Conservation (phyloP, 148 eudicot genomes). For the Polygonum maritimum region DNA sequence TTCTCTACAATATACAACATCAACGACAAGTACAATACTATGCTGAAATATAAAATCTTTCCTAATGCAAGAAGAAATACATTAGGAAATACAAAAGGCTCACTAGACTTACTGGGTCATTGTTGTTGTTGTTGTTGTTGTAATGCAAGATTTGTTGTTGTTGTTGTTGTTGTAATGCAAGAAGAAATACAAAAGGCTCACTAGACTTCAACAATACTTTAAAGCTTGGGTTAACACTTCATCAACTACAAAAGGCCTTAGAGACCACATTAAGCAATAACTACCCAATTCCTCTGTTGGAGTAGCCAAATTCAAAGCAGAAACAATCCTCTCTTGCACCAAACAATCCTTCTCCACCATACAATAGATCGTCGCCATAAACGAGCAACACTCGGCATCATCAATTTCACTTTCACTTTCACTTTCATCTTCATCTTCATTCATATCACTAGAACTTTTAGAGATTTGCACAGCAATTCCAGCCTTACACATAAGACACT, state of each 20-base stretch:
- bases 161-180: no score
- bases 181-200: no score
- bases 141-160: no score
- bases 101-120: no score
- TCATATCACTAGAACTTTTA: conserved; percentile 1
- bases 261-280: conserved; percentile 71
- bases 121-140: no score
- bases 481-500: conserved; percentile 36
- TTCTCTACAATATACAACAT: no score
- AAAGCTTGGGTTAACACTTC: conserved; percentile 53
- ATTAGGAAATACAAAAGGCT: no score
- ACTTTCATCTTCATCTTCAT: conserved; percentile 14
- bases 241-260: conserved; percentile 61
- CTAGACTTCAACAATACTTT: conserved; percentile 1
- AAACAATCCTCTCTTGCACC: conserved; percentile 52
- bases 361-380: conserved; percentile 26
- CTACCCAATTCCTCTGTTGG: conserved; percentile 50
- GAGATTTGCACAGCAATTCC: conserved; percentile 12
- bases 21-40: no score
- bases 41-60: no score
- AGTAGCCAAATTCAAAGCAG: conserved; percentile 41
- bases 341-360: conserved; percentile 59
- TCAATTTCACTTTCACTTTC: not conserved
- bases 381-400: conserved; percentile 20
- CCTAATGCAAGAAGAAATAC: no score